These are phyloP conservation scores for Apiospora arundinis DNA, from an alignment of 2,329 filamentous ascomycete genomes.

Conservation along the genomic window DNA sequence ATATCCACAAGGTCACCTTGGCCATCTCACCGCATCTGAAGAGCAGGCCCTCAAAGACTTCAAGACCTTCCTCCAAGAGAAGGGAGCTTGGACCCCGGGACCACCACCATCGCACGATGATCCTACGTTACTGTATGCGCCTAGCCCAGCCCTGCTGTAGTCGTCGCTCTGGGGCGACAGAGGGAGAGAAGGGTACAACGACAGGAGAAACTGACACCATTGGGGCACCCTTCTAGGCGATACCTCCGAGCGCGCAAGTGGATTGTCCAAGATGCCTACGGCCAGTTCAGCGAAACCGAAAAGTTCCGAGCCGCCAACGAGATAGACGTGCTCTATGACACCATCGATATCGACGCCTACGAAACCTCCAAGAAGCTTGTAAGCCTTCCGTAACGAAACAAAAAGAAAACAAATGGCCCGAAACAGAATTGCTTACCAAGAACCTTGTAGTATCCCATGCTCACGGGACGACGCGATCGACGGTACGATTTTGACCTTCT, in stretches of 20 bases:
- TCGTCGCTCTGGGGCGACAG: neutral
- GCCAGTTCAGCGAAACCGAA: constrained; percentile 87
- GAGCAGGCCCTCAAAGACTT: constrained; percentile 72
- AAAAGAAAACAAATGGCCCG: neutral
- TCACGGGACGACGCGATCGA: constrained; percentile 88
- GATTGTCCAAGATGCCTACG: constrained; percentile 75
- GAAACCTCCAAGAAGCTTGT: constrained; percentile 81
- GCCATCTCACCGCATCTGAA: constrained; percentile 75
- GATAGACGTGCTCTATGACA: constrained; percentile 80
- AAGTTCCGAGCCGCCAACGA: constrained; percentile 84
- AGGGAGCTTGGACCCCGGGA: constrained; percentile 66
- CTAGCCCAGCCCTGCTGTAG: constrained; percentile 1
- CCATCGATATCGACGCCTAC: constrained; percentile 84
- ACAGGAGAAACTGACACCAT: neutral
- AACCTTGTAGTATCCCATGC: constrained; percentile 85
- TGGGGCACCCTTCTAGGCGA: constrained; percentile 59
- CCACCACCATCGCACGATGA: constrained; percentile 72
- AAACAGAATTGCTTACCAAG: neutral
- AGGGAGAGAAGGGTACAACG: neutral
- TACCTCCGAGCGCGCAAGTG: constrained; percentile 88
- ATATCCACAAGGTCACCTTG: constrained; percentile 80
- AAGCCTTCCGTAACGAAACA: constrained; percentile 3
- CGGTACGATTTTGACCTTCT: constrained; percentile 36
- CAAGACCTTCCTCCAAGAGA: constrained; percentile 70
- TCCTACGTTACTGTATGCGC: constrained; percentile 70